Base-by-base conservation (phyloP, 805 yeast species). In the Wilhelminamyces savonicus region DNA sequence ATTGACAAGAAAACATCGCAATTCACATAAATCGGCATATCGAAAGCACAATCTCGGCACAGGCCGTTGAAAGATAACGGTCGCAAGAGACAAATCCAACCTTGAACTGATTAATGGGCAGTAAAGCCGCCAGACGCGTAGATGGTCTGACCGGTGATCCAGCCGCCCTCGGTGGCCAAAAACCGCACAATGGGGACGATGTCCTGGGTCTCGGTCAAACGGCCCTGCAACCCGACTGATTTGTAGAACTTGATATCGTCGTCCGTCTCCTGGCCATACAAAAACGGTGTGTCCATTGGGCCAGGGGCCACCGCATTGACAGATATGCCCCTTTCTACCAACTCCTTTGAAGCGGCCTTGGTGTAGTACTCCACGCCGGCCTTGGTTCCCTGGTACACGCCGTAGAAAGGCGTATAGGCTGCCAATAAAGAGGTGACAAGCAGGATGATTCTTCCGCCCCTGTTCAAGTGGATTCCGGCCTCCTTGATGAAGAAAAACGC, bases 81-180 rank as follows among this genome's bases (percentile, higher is more conserved):
- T n/a, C n/a, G n/a, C n/a, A n/a, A n/a, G n/a, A n/a, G n/a, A n/a
- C n/a, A n/a, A n/a, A n/a, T n/a, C n/a, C n/a, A n/a, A n/a, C 19
- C 8, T 17, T 17, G 8, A 17, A 6, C 8, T 17, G 8, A 17
- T 36, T 49, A 71, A 41, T 71, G 79, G 28, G 83, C 80, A 35
- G 81, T 74, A 54, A 76, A 75, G 5, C 82, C 83, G 39, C 82
- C 82, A 27, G 69, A 65, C 29, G 78, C 78, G 40, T 62, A 78
- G 31, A 78, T 58, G 40, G 81, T 77, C 54, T 78, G 86, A 29
- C 85, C 85, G 27, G 76, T 76, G 49, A 78, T 69, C 83, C 84
- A 78, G 44, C 63, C 65, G 35, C 84, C 84, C 38, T 76, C 80
- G 29, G 78, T 69, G 21, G 65, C 79, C 50, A 78, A 60, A 50